Evolutionary conservation across 345 rosid species (phyloP).

Genomic region (Conringia planisiliqua): DNA sequence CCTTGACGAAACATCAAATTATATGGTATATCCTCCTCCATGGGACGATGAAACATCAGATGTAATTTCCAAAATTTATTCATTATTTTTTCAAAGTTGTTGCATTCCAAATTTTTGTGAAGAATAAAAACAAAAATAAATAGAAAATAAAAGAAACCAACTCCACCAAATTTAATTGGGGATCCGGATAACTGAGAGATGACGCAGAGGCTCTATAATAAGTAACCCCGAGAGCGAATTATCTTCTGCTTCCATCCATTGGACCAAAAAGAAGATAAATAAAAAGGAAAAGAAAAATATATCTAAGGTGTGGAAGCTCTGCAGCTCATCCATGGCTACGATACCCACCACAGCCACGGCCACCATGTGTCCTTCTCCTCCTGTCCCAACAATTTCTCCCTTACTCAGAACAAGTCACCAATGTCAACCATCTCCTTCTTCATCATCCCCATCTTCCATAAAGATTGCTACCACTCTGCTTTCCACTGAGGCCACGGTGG

Average conservation of each 20-base stretch:
- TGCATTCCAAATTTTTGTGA: too few relatives aligned
- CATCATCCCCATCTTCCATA: slow-evolving; percentile 30
- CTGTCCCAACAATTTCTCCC: slow-evolving; percentile 31
- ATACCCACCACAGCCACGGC: slow-evolving; percentile 42
- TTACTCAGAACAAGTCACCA: slow-evolving; percentile 39
- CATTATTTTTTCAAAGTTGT: too few relatives aligned
- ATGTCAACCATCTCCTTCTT: slow-evolving; percentile 27
- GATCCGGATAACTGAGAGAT: slow-evolving; percentile 26
- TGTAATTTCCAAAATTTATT: too few relatives aligned
- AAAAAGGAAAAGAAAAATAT: neutral
- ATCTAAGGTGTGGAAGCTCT: slow-evolving; percentile 28
- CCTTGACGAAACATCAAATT: too few relatives aligned
- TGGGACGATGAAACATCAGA: too few relatives aligned
- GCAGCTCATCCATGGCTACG: slow-evolving; percentile 36
- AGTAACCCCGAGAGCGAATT: slow-evolving; percentile 7
- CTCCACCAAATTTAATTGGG: slow-evolving; percentile 22
- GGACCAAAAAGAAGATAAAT: slow-evolving; percentile 34
- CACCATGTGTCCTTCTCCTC: slow-evolving; percentile 40
- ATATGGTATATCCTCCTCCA: too few relatives aligned
- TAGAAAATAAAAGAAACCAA: neutral
- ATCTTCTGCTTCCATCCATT: slow-evolving; percentile 30
- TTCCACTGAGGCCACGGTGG: slow-evolving; percentile 24
- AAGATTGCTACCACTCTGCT: slow-evolving; percentile 20
- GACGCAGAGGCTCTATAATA: slow-evolving; percentile 6
- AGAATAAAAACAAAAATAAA: neutral